Base-by-base conservation (phyloP, 805 yeast species). In the Sungouiozyma intestinalis region DNA sequence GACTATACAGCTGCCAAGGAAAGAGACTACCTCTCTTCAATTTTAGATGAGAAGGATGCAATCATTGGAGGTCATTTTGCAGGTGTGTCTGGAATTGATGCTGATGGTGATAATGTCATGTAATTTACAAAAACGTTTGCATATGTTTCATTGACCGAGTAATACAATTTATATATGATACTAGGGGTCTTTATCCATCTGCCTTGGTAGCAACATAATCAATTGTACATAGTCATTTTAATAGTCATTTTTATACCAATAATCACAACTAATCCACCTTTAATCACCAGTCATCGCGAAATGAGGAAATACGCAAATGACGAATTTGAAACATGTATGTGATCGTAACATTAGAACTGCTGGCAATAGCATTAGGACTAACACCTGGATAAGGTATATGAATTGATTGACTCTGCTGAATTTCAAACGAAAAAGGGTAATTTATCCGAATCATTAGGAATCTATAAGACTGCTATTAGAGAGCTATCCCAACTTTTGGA, bases 1-100 rank as follows among this genome's bases (percentile, higher is more conserved):
- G 92, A 84, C 54, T 90, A 86, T 57, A 77, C 76, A 51, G 72
- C 79, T 2, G 85, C 84, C 27, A 84, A 79, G 52, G 67, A 76
- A 16, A 79, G 77, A 40, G 50, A 55, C 16, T 67, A 65, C 41
- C 47, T 68, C 35, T 68, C 66, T 49, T 69, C 65, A 39, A 54
- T 58, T 5, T 42, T 61, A 13, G 29, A 58, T 3, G 67, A 61
- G 32, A 24, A 24, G 29, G 68, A 65, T 36, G 67, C 63, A 38
- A 64, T 62, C 39, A 55, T 56, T 57, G 55, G 49, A 44, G 62
- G 61, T 11, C 38, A 39, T 9, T 36, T 40, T n/a, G 35, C 40
- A 13, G 39, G 16, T 4, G 29, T 24, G 3, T 33, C 24, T 5
- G 44, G 51, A 13, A 35, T 53, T 13, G 63, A 58, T 48, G 58